Base-by-base conservation (phyloP, 176 grass and related monocot genomes). In the Neostapfia colusana region DNA sequence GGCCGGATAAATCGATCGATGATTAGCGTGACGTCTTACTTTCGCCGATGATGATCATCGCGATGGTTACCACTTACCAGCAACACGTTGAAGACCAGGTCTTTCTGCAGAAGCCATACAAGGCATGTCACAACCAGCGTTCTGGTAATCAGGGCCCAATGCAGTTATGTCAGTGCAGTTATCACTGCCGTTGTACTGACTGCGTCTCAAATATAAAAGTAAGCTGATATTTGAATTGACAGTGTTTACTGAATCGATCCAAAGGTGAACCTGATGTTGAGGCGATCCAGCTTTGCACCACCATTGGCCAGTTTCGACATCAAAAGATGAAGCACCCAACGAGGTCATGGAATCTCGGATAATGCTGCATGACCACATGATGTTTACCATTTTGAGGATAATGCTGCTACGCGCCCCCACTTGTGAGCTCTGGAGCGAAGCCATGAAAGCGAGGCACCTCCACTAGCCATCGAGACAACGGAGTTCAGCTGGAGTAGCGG, bases 291-390 rank as follows among this genome's bases (percentile, higher is more conserved):
- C 77, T 76, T 43, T 67, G 53, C 80, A 50, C 37, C 54, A 73
- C 68, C 61, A 79, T 83, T 87, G 68, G 85, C 50, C 80, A 67
- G 23, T 51, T 51, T 50, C 60, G 27, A 73, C 85, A 83, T 55
- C 69, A 31, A 65, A 83, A 87, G 69, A 17, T 7, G 48, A 37
- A 66, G 49, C 74, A 8, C 16, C 16, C 68, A 60, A 60, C 61
- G 68, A 2, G 23, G 69, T 35, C 46, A 40, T 21, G 37, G 81
- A 79, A 83, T 72, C 48, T n/a, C 35, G 21, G 66, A 78, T 63
- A 75, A 65, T 66, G 48, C 14, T n/a, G 27, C 31, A 3, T 58
- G 27, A 1, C 46, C 16, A 17, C 16, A 49, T 14, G 7, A 5
- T 6, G 6, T 31, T 31, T 31, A 31, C 31, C 31, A 49, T 17